A percentile compares a stretch with the other conserved stretches of the same genome.
Conservation (phyloP, 1,284 basidiomycete species). For the Termitomyces sp. region DNA sequence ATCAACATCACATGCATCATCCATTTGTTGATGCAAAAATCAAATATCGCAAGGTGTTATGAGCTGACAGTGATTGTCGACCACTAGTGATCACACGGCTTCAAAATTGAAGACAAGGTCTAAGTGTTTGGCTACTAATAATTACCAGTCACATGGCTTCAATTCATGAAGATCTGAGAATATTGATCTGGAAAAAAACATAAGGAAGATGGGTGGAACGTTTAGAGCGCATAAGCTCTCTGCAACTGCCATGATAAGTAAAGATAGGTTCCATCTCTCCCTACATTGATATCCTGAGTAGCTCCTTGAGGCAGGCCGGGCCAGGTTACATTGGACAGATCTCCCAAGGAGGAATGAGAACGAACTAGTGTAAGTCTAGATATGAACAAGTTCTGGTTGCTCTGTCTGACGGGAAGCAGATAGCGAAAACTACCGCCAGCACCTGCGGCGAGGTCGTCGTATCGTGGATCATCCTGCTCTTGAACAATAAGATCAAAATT, state of each 20-base stretch:
- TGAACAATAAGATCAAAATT: neutral
- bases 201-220: no score
- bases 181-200: no score
- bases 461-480: neutral
- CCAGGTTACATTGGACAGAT: neutral
- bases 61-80: no score
- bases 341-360: neutral
- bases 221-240: neutral
- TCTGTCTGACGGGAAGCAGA: neutral
- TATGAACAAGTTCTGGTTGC: neutral
- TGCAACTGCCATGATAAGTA: neutral
- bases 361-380: neutral
- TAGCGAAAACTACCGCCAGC: neutral
- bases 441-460: neutral
- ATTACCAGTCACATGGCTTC: no score
- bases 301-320: neutral
- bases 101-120: no score
- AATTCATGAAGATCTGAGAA: no score
- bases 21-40: no score
- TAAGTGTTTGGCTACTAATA: no score
- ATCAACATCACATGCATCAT: no score
- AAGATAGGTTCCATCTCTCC: neutral
- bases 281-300: neutral
- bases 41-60: no score
- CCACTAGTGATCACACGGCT: no score